Conservation (phyloP, 2,329 filamentous ascomycete genomes). For the Helotiales sp. region DNA sequence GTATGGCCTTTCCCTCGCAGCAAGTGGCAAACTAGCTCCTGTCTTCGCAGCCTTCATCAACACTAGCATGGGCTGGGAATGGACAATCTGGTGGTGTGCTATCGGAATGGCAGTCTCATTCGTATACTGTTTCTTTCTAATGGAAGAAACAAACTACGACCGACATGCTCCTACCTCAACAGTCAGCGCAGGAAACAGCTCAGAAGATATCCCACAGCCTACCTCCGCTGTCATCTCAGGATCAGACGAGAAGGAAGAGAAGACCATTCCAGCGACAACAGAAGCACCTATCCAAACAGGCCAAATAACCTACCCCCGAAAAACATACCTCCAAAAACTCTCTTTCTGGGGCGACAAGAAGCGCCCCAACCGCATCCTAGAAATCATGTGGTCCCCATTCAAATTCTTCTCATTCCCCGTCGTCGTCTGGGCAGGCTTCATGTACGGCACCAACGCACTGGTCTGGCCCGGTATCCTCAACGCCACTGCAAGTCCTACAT, state of each 20-base stretch:
- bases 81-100: conserved; percentile 45
- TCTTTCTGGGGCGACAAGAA: conserved; percentile 39
- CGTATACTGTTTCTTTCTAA: conserved; percentile 52
- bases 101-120: conserved; percentile 51
- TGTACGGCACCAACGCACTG: conserved; percentile 37
- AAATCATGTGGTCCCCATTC: conserved; percentile 37
- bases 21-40: conserved; percentile 42
- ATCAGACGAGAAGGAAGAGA: background rate
- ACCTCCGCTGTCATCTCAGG: background rate
- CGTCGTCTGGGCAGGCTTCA: conserved; percentile 35
- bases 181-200: conserved; percentile 7
- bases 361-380: conserved; percentile 43
- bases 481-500: conserved; percentile 32
- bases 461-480: conserved; percentile 38
- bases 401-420: conserved; percentile 37
- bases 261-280: background rate
- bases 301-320: conserved; percentile 36
- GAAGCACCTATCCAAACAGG: conserved; percentile 29
- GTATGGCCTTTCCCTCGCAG: conserved; percentile 45
- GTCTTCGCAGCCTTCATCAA: conserved; percentile 50
- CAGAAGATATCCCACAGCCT: background rate
- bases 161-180: conserved; percentile 10
- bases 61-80: conserved; percentile 48
- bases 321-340: conserved; percentile 45
- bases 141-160: conserved; percentile 54